Conservation (phyloP, 2,329 filamentous ascomycete genomes). For the Xylaria sp. region DNA sequence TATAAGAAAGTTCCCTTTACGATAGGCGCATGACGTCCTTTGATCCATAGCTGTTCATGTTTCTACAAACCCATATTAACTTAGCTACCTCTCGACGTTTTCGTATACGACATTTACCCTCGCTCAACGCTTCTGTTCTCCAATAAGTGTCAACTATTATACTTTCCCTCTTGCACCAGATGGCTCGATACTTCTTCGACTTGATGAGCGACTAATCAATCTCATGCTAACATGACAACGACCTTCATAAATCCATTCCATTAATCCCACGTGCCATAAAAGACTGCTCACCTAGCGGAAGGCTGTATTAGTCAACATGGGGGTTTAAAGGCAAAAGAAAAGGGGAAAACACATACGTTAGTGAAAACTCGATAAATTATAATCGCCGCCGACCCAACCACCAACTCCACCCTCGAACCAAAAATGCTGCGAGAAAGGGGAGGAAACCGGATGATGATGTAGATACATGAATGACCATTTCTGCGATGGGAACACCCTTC, state of each 20-base stretch:
- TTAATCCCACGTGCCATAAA: no score
- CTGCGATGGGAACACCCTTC: no score
- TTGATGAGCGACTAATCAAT: no score
- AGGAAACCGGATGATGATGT: no score
- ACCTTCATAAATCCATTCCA: background rate
- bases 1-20: background rate
- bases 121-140: background rate
- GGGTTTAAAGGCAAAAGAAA: background rate
- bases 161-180: background rate
- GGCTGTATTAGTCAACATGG: no score
- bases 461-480: no score
- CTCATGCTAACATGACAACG: background rate
- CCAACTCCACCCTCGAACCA: background rate
- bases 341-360: background rate
- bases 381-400: background rate
- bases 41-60: background rate
- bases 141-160: background rate
- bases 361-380: background rate
- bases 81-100: no score
- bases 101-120: no score
- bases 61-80: background rate
- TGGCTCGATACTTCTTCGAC: background rate
- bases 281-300: no score
- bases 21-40: background rate
- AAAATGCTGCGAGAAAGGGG: background rate